A percentile compares a stretch with the other conserved stretches of the same genome.
These are phyloP conservation scores for Gossypium stocksii DNA, from an alignment of 345 rosid species.

Conservation along the genomic window DNA sequence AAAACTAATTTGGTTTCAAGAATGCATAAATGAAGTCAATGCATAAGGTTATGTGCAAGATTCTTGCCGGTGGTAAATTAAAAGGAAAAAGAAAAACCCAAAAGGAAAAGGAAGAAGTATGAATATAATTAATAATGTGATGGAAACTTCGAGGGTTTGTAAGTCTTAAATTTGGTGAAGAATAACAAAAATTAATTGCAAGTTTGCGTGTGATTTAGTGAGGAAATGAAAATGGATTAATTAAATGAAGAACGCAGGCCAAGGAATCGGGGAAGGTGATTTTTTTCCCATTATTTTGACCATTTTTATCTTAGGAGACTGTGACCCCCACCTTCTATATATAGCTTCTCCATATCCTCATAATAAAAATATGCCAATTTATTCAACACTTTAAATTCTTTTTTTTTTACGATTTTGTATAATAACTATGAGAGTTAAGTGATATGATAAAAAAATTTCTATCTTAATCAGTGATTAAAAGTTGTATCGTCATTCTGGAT, in stretches of 20 bases:
- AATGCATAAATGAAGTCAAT: background rate
- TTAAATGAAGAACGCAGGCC: slow-evolving; percentile 36
- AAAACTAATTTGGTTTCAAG: no score
- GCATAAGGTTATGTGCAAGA: background rate
- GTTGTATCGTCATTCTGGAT: accelerated
- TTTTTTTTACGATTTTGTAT: no score
- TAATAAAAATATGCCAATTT: no score
- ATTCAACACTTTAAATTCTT: no score
- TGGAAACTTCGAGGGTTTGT: slow-evolving; percentile 2
- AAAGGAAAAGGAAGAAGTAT: background rate
- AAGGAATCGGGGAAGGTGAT: slow-evolving; percentile 35
- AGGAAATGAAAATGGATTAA: background rate
- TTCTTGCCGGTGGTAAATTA: background rate
- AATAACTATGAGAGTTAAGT: no score
- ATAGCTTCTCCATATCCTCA: no score
- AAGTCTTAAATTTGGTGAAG: background rate
- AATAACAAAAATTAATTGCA: background rate
- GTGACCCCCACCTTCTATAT: background rate
- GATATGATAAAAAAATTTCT: no score
- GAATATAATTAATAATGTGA: background rate
- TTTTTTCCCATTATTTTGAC: slow-evolving; percentile 14
- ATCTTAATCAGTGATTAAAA: no score
- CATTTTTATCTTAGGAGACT: background rate
- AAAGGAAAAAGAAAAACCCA: background rate
- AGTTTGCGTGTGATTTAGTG: slow-evolving; percentile 5